Conservation (phyloP, 768 basidiomycete genomes). For the Leccinum incarnatum region DNA sequence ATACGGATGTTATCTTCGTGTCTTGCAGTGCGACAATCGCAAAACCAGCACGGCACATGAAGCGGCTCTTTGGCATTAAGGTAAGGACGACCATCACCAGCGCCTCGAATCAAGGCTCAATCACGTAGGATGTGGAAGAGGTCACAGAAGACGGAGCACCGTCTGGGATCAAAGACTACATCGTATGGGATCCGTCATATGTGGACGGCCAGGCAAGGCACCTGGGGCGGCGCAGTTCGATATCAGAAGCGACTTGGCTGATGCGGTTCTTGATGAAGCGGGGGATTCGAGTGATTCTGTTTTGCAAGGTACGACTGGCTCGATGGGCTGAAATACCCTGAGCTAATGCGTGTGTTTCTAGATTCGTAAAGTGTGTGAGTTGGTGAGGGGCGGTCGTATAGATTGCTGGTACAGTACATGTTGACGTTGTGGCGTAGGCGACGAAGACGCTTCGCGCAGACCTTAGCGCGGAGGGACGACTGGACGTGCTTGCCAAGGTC, state of each 20-base stretch:
- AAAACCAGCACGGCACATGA: constrained; percentile 75
- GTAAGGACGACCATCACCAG: constrained; percentile 14
- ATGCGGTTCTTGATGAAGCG: constrained; percentile 82
- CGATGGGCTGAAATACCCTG: background rate
- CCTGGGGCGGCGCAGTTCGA: constrained; percentile 54
- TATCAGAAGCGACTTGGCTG: constrained; percentile 65
- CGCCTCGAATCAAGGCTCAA: background rate
- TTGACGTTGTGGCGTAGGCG: constrained; percentile 44
- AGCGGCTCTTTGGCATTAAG: constrained; percentile 66
- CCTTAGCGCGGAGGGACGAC: constrained; percentile 70
- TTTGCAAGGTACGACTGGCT: constrained; percentile 62
- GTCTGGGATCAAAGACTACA: constrained; percentile 71
- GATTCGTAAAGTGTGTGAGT: constrained; percentile 80
- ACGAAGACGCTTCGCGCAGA: constrained; percentile 76
- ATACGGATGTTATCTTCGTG: constrained; percentile 58
- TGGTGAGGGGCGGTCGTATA: constrained; percentile 46
- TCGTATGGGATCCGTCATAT: constrained; percentile 73
- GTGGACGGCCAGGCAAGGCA: constrained; percentile 53
- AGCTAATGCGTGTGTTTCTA: constrained; percentile 24
- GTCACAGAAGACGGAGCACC: constrained; percentile 83
- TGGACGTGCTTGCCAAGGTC: constrained; percentile 72
- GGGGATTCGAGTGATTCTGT: constrained; percentile 81
- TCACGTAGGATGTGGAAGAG: constrained; percentile 52
- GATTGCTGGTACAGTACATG: background rate
- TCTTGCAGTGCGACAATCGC: constrained; percentile 89